A percentile compares a stretch with the other conserved stretches of the same genome.
phyloP scores from a whole-genome alignment of 139 green algal genomes.

The Nannochloris sp. region DNA sequence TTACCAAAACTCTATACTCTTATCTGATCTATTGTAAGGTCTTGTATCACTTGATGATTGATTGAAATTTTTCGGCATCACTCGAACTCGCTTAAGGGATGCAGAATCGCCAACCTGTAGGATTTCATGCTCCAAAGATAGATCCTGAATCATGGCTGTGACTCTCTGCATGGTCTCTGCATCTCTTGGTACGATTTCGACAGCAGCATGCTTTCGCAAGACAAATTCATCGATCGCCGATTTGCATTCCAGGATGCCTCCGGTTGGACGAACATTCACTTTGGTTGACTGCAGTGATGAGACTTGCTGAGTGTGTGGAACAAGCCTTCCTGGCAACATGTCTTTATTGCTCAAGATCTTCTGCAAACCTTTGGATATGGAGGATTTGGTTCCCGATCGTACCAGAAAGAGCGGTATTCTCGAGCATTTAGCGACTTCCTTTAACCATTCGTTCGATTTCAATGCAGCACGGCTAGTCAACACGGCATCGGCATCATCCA shows the following conservation, averaged over 20 bases:
- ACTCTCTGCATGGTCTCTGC: not conserved
- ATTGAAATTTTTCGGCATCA: not conserved
- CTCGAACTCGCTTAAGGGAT: not conserved
- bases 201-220: not conserved
- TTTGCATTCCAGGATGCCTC: conserved; percentile 3
- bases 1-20: conserved; percentile 1
- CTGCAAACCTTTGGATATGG: not conserved
- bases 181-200: conserved; percentile 7
- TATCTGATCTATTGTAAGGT: not conserved
- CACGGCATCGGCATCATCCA: conserved; percentile 2
- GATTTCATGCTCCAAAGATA: not conserved
- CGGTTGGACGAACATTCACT: not conserved
- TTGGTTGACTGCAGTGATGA: not conserved
- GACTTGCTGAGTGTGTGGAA: not conserved
- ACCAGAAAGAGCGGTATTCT: conserved; percentile 6
- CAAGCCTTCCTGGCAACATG: not conserved
- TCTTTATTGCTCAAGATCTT: not conserved
- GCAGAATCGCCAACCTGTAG: not conserved
- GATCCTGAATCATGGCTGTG: not conserved
- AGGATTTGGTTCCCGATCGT: not conserved
- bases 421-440: not conserved
- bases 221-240: conserved; percentile 5
- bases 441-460: conserved; percentile 5
- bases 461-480: conserved; percentile 1
- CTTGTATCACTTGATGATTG: not conserved